Percentiles rank a stretch among this genome's conserved stretches.
Evolutionary conservation across 176 grass and related monocot genomes (phyloP).

Genomic region (Neostapfia colusana): DNA sequence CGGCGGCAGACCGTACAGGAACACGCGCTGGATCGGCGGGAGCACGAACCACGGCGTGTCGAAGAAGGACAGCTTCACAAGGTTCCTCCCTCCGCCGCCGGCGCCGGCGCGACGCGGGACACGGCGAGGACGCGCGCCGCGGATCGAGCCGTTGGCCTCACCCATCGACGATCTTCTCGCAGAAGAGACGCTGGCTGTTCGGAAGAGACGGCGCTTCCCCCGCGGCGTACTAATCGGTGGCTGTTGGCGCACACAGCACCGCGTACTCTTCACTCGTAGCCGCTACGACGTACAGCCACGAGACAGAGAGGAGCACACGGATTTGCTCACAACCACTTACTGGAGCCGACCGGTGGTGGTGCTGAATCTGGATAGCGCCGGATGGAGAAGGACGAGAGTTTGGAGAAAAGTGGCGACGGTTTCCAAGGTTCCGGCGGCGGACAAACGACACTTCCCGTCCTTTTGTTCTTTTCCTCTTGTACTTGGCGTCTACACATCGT

Average conservation of each 20-base stretch:
- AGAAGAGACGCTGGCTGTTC: background rate
- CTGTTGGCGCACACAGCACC: too few relatives aligned
- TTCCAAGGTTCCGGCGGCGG: too few relatives aligned
- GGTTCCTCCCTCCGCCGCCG: too few relatives aligned
- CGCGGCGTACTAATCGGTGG: background rate
- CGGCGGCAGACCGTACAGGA: background rate
- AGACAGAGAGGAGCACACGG: background rate
- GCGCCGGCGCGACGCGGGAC: slow-evolving; percentile 19
- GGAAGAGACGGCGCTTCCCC: background rate
- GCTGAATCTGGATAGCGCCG: background rate
- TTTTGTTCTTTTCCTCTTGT: too few relatives aligned
- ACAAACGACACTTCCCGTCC: too few relatives aligned
- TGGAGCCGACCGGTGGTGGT: background rate
- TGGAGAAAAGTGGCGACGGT: too few relatives aligned
- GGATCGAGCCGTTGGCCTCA: background rate
- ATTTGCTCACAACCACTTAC: background rate
- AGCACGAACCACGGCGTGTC: slow-evolving; percentile 44
- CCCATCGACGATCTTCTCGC: slow-evolving; percentile 1
- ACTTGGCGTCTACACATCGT: too few relatives aligned
- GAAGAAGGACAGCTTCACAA: slow-evolving; percentile 42
- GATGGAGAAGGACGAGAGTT: too few relatives aligned
- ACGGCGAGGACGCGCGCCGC: slow-evolving; percentile 32
- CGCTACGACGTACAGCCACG: background rate
- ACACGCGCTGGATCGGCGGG: slow-evolving; percentile 39
- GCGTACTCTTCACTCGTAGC: too few relatives aligned